These are phyloP conservation scores for Lactarius pseudohatsudake DNA, from an alignment of 768 basidiomycete genomes.

Conservation along the genomic window DNA sequence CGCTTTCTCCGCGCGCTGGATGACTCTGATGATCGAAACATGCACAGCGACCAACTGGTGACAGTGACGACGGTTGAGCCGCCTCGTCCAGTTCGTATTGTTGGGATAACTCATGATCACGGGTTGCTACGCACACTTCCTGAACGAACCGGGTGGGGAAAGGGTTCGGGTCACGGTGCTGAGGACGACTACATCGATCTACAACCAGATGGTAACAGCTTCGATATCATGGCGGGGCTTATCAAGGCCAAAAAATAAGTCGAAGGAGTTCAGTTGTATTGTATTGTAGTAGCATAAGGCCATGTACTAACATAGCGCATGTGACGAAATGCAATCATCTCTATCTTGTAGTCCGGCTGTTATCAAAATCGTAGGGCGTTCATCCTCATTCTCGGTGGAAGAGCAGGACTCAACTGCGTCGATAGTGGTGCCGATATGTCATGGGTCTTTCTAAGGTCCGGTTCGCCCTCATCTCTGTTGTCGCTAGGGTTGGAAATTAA, in stretches of 20 bases:
- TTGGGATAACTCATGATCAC: conserved; percentile 83
- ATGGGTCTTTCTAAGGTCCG: neutral
- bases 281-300: too few species aligned
- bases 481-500: neutral
- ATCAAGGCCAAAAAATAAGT: conserved; percentile 53
- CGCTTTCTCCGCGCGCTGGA: neutral
- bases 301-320: too few species aligned
- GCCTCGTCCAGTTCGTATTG: conserved; percentile 67
- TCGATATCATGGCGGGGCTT: conserved; percentile 89
- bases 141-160: conserved; percentile 43
- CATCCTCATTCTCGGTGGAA: too few species aligned
- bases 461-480: neutral
- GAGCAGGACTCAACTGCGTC: too few species aligned
- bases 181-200: conserved; percentile 71
- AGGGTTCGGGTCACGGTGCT: conserved; percentile 23
- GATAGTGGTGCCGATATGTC: too few species aligned
- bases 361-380: too few species aligned
- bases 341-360: too few species aligned
- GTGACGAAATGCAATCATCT: too few species aligned
- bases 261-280: neutral
- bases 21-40: neutral
- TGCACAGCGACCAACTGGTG: conserved; percentile 71
- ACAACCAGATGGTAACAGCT: conserved; percentile 96
- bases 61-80: conserved; percentile 78
- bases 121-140: conserved; percentile 83